Base-by-base conservation (phyloP, 192 early-diverging fungal genomes). In the Gonapodya sp. region DNA sequence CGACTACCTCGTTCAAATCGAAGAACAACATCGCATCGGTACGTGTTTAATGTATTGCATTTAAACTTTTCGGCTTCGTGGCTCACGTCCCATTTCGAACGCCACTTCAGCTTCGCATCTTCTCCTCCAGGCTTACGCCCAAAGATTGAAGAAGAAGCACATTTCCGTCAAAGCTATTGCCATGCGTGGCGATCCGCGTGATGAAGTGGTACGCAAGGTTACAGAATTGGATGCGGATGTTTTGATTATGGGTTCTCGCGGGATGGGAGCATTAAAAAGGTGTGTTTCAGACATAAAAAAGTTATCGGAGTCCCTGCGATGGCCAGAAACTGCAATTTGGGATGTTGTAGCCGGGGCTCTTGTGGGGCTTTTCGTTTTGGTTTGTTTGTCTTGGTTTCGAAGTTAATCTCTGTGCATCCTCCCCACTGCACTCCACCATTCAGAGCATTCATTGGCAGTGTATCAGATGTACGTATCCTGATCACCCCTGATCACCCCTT, bases 181-280 rank as follows among this genome's bases (percentile, higher is more conserved):
- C 0, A 90, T 90, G 83, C 75, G 85, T 30, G 92, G 92, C 0
- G 92, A 93, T 83, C 82, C 92, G 1, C 84, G 89, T 30, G 84
- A 87, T 34, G 92, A 93, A 78, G 80, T 94, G 73, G 86, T 89
- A 31, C 83, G 85, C 36, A 93, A 93, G 78, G 86, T 87, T 16
- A 79, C 73, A 18, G 89, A 92, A 36, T 33, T 91, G n/a, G 84
- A 88, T 31, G 88, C 92, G 1, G 89, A 90, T 82, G 82, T 87
- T 73, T 81, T 93, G 8, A 83, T 94, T 36, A 82, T 94, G 78
- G 92, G 92, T 24, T 87, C 86, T 31, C 86, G 91, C 35, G 92
- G 92, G 24, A 81, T 89, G 80, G 89, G 92, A 0, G 80, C 82
- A 0, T 64, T 93, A 73, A 87, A 88, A 81, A 73, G 89, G 83